Evolutionary conservation across 2,329 filamentous ascomycete genomes (phyloP), one percentile per base, ranked within the genome.

Genomic region (Talaromyces funiculosus): DNA sequence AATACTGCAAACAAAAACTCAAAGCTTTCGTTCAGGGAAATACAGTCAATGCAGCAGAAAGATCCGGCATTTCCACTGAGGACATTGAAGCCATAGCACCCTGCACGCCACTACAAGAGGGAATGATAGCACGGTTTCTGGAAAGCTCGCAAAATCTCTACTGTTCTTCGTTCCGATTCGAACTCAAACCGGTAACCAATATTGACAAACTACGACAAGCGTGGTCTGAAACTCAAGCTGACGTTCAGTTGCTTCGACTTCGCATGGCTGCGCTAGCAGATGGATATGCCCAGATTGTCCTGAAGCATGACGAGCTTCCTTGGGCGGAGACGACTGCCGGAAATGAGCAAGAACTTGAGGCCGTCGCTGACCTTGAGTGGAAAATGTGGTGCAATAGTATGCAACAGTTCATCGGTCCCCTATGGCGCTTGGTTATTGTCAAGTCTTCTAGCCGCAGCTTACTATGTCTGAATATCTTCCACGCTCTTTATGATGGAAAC

Each of bases 101-200:
- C 3, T 96, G 92, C 69, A 95, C 92, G 0, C 84, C 92, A 0
- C 77, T 96, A 0, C 92, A 97, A 68, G 86, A 93, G 70, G 92
- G 92, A 0, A 93, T 97, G 78, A 85, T 96, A 54, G 88, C 88
- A 5, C 83, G 86, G 53, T 87, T 86, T 24, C 71, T 89, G 38
- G 82, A 84, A 9, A 84, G 78, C 18, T 74, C 80, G 0, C 71
- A 77, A 0, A 78, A 81, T 0, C 75, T 88, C 0, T 97, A 97
- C 69, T 95, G 93, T 72, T 92, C 92, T 60, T 79, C 81, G 0
- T 96, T 97, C 68, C 75, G 74, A 0, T 85, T 93, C 45, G 66
- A 76, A 0, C 72, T 96, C 0, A 60, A 72, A 0, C 60, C 72
- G 0, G 63, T 71, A 0, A 69, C 84, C 4, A 79, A 84, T n/a